Base-by-base conservation (phyloP, 2,329 filamentous ascomycete genomes). In the Rhynchosporium graminicola region DNA sequence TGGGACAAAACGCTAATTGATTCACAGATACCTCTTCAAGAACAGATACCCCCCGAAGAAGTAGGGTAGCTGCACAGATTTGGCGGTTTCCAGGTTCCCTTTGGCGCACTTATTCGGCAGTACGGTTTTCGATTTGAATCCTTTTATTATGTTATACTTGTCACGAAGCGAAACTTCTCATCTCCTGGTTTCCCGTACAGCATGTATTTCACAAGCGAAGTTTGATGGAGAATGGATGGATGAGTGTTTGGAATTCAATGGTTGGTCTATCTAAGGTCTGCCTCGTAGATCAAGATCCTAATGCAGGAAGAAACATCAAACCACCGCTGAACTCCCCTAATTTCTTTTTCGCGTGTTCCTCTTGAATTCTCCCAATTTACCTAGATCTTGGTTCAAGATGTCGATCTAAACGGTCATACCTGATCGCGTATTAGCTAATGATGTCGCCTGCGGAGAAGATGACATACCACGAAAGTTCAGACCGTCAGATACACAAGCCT, bases 21-120 rank as follows among this genome's bases (percentile, higher is more conserved):
- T 36, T 29, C 26, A 20, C 54, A 74, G 71, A 63, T 74, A 73
- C 60, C 65, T 74, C 36, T 71, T 74, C 70, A 73, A 74, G 69
- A 73, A 71, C 65, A 74, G 71, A 54, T 74, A 74, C 67, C 73
- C 71, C 51, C 63, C 69, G 42, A 73, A 73, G 70, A 73, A 74
- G 64, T 74, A 70, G 64, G 65, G 15, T 33, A 43, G 20, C 31
- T 56, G 33, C 46, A 15, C n/a, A 4, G n/a, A 51, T 38, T 47
- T 46, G 28, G 60, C 31, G 45, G 28, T 45, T 47, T 50, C 29
- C 52, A 40, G 28, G n/a, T 63, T 58, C 31, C 57, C 36, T 42
- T 51, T 61, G 65, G 62, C 54, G 47, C 50, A 54, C 48, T 47
- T 56, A 12, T 43, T 28, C 26, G 38, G 29, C 51, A 54, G 47